phyloP scores from a whole-genome alignment of 495 filamentous ascomycete genomes.

The Penicillium daleae region DNA sequence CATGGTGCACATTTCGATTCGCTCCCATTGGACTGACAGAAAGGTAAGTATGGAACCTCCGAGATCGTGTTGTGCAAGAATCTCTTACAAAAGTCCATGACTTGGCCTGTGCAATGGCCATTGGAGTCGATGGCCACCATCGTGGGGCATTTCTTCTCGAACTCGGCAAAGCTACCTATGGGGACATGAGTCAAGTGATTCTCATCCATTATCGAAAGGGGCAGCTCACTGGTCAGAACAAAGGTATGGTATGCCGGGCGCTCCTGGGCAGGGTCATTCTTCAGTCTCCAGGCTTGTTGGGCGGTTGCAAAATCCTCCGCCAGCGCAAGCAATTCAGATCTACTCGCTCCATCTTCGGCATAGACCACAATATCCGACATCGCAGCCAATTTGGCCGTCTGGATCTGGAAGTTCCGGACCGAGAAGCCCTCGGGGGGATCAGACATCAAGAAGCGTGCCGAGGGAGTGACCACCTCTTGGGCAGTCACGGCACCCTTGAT shows the following conservation, averaged over 20 bases:
- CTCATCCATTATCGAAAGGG: not conserved
- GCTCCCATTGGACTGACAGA: conserved; percentile 73
- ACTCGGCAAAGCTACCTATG: conserved; percentile 66
- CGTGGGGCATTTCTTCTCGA: conserved; percentile 71
- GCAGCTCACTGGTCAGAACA: conserved; percentile 63
- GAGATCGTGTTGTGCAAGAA: not conserved
- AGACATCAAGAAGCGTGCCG: conserved; percentile 53
- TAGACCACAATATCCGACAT: conserved; percentile 93
- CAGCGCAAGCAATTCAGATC: conserved; percentile 61
- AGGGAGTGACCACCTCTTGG: conserved; percentile 69
- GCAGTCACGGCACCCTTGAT: conserved; percentile 85
- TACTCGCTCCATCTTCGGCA: conserved; percentile 63
- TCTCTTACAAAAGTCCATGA: conserved; percentile 82
- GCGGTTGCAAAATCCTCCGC: conserved; percentile 75
- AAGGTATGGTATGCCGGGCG: conserved; percentile 83
- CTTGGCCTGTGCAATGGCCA: conserved; percentile 72
- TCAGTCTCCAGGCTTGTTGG: conserved; percentile 72
- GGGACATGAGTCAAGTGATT: conserved; percentile 25
- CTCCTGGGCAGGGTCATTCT: conserved; percentile 59
- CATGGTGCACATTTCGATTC: conserved; percentile 92
- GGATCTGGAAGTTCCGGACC: conserved; percentile 95
- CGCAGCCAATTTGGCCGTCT: conserved; percentile 84
- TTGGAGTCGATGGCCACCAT: conserved; percentile 75
- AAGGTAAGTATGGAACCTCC: not conserved
- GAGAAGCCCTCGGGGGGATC: conserved; percentile 87